Conservation (phyloP, 305 asterid genomes). For the Euphrasia arctica region DNA sequence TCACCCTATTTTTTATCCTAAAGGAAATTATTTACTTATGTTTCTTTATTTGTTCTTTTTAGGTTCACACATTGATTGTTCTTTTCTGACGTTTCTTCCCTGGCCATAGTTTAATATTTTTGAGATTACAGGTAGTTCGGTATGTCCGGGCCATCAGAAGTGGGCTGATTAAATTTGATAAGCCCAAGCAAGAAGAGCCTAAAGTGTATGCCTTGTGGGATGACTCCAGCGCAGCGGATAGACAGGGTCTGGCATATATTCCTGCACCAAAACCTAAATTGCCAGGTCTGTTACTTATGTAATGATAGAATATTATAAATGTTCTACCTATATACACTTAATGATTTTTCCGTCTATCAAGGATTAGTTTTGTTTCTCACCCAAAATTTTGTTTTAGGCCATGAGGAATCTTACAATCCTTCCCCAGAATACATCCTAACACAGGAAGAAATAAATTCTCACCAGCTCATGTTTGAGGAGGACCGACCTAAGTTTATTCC, state of each 20-base stretch:
- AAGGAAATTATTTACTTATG: conserved; percentile 1
- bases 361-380: conserved; percentile 23
- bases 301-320: conserved; percentile 6
- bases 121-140: conserved; percentile 56
- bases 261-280: conserved; percentile 91
- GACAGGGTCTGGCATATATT: conserved; percentile 83
- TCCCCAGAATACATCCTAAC: conserved; percentile 88
- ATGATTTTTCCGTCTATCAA: conserved; percentile 11
- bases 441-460: conserved; percentile 80
- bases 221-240: conserved; percentile 65
- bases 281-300: conserved; percentile 53
- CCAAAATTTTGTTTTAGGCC: conserved; percentile 54
- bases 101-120: conserved; percentile 4
- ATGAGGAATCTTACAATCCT: conserved; percentile 95
- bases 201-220: conserved; percentile 71
- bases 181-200: conserved; percentile 67
- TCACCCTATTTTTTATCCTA: not conserved
- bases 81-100: not conserved
- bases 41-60: too few species aligned
- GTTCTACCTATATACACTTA: conserved; percentile 13
- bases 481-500: conserved; percentile 93
- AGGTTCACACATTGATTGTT: not conserved
- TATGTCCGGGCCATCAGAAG: conserved; percentile 78
- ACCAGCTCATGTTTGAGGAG: conserved; percentile 94
- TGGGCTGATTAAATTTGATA: conserved; percentile 68